phyloP scores from a whole-genome alignment of 306 rosid genomes.

The Morella rubra region DNA sequence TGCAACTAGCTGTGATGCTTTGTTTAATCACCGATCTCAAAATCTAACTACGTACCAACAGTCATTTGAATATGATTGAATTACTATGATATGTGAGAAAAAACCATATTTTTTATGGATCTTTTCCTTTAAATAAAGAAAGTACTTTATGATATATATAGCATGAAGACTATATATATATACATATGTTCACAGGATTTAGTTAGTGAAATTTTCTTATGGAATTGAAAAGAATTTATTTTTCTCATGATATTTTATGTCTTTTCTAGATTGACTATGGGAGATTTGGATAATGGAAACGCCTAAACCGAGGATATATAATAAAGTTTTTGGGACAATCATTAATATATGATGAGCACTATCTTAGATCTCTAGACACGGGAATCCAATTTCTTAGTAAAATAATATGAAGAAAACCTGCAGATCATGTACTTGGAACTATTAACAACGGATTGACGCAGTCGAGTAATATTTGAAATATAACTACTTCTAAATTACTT shows the following conservation, averaged over 20 bases:
- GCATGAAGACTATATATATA: background rate
- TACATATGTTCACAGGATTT: background rate
- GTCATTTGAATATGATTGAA: background rate
- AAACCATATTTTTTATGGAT: background rate
- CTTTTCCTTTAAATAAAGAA: background rate
- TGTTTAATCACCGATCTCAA: background rate
- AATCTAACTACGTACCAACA: background rate
- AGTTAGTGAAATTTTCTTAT: background rate
- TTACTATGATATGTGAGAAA: background rate
- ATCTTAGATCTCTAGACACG: constrained; percentile 15
- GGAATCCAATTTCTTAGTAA: constrained; percentile 22
- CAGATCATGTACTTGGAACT: constrained; percentile 1
- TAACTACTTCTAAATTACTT: background rate
- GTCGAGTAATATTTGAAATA: background rate
- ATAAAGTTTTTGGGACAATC: constrained; percentile 20
- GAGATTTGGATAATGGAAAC: constrained; percentile 17
- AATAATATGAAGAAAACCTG: constrained; percentile 6
- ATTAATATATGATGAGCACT: constrained; percentile 22
- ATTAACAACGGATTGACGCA: too few relatives aligned
- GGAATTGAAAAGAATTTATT: constrained; percentile 10
- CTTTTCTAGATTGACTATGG: constrained; percentile 16
- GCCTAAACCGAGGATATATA: constrained; percentile 26
- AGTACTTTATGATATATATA: background rate
- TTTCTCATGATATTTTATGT: background rate
- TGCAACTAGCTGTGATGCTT: background rate